Evolutionary conservation across 106 monocot species (phyloP).

Genomic region (Acanthochlamys bracteata): DNA sequence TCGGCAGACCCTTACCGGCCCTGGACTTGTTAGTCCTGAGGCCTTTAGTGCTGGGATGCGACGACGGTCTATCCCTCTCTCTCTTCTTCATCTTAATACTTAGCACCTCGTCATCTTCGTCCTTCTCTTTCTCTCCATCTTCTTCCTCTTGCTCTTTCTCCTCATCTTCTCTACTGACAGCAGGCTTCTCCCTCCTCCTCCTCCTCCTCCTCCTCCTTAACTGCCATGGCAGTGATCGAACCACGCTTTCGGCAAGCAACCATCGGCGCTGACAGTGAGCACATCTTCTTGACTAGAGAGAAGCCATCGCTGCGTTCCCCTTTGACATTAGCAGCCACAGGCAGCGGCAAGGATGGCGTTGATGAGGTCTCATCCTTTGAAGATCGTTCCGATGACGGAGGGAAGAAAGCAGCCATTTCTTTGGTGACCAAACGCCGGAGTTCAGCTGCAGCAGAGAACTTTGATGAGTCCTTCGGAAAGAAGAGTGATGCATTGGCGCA

Average conservation of each 20-base stretch:
- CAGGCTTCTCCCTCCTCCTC: not conserved
- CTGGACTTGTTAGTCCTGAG: not conserved
- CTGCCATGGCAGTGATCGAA: not conserved
- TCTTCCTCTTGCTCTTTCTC: not conserved
- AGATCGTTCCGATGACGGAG: not conserved
- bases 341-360: not conserved
- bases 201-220: not conserved
- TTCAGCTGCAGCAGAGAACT: conserved; percentile 40
- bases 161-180: not conserved
- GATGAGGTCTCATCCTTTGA: no score
- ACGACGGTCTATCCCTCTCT: not conserved
- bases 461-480: conserved; percentile 42
- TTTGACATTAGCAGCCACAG: not conserved
- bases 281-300: not conserved
- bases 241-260: conserved; percentile 1
- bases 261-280: not conserved
- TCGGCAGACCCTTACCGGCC: not conserved
- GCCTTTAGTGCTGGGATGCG: not conserved
- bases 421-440: conserved; percentile 38
- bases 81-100: not conserved
- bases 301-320: not conserved
- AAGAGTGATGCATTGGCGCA: conserved; percentile 79
- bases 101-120: not conserved
- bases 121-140: not conserved
- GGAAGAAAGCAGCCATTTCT: conserved; percentile 1